These are phyloP conservation scores for Batkoa obscura DNA, from an alignment of 371 early-diverging fungal genomes.

Conservation along the genomic window DNA sequence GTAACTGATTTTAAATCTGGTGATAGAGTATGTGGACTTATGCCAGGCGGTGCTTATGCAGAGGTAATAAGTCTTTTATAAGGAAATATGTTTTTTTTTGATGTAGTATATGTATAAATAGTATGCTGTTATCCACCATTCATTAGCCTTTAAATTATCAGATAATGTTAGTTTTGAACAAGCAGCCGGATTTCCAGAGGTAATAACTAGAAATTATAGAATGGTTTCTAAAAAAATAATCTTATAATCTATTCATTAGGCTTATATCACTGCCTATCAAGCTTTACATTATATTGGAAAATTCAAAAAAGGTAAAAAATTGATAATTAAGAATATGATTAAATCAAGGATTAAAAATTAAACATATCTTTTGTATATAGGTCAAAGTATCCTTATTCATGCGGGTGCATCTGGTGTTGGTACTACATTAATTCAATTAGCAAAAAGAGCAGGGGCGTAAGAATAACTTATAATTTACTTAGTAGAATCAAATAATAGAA, in stretches of 20 bases:
- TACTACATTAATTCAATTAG: constrained; percentile 55
- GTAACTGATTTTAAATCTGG: constrained; percentile 28
- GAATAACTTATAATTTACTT: constrained; percentile 8
- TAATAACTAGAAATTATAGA: constrained; percentile 7
- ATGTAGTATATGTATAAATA: constrained; percentile 9
- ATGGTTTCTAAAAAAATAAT: background rate
- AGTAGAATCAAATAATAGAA: background rate
- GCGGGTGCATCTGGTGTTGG: constrained; percentile 66
- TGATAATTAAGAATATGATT: background rate
- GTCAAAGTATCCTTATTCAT: constrained; percentile 47
- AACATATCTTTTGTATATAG: background rate
- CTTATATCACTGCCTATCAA: constrained; percentile 64
- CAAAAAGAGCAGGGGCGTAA: constrained; percentile 41
- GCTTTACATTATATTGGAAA: constrained; percentile 38
- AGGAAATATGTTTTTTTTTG: background rate
- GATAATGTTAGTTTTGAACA: constrained; percentile 28
- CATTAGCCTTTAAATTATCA: constrained; percentile 37
- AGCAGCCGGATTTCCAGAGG: constrained; percentile 57
- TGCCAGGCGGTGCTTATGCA: constrained; percentile 52
- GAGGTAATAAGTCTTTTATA: constrained; percentile 17
- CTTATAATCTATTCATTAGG: constrained; percentile 15
- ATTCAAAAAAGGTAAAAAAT: constrained; percentile 19
- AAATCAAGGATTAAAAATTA: background rate
- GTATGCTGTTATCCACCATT: constrained; percentile 38
- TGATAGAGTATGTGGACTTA: constrained; percentile 49